Evolutionary conservation across 371 early-diverging fungal genomes (phyloP).

Genomic region (Actinomucor elegans): DNA sequence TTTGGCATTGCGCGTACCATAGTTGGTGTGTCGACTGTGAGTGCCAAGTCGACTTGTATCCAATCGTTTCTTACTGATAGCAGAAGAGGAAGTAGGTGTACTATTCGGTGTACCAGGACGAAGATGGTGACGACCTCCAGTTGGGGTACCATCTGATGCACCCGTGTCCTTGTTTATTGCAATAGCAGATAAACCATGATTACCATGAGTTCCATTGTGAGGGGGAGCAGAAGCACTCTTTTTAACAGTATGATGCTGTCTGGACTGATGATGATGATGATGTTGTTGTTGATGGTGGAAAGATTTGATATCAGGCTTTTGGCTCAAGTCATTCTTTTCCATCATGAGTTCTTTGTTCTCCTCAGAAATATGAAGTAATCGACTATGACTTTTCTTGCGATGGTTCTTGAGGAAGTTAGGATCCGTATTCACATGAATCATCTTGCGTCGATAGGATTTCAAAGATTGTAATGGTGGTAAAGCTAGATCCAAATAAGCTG

Average conservation of each 20-base stretch:
- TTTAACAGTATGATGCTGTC: not conserved
- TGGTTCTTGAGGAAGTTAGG: conserved; percentile 8
- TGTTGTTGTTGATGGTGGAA: not conserved
- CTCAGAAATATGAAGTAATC: not conserved
- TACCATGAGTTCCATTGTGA: not conserved
- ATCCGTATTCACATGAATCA: conserved; percentile 18
- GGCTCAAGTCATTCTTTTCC: not conserved
- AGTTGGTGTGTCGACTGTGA: conserved; percentile 11
- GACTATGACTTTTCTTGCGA: conserved; percentile 2
- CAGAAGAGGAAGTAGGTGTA: not conserved
- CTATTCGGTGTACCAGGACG: not conserved
- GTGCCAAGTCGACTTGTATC: not conserved
- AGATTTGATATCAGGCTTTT: not conserved
- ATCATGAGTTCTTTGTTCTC: not conserved
- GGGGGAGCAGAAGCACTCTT: not conserved
- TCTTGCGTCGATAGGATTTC: conserved; percentile 17
- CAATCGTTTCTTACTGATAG: not conserved
- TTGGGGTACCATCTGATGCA: not conserved
- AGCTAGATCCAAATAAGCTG: conserved; percentile 40
- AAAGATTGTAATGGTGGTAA: conserved; percentile 24
- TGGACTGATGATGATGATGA: too few relatives aligned
- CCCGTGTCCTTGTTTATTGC: not conserved
- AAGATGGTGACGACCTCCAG: not conserved
- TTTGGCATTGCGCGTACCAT: conserved; percentile 18
- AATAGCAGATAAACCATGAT: too few relatives aligned